Evolutionary conservation across 2,329 filamentous ascomycete species (phyloP), one percentile per base, ranked within the genome.

Genomic region (Cladosporium velox): DNA sequence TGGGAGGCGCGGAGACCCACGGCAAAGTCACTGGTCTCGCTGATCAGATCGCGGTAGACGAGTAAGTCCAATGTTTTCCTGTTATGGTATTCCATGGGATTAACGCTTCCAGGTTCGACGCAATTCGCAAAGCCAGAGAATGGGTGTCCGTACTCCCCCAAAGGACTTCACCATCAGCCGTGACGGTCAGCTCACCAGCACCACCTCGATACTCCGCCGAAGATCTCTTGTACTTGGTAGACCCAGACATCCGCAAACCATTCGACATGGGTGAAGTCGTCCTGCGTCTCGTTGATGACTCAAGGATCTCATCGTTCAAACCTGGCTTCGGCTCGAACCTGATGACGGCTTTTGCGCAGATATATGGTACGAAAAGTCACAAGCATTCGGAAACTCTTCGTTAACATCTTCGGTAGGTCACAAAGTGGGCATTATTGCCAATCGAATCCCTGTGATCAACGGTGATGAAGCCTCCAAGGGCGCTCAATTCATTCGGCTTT

Each of bases 1-100:
- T 83, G 1, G 80, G 81, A 5, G 80, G 81, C 15, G 80, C 80
- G 3, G 72, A 75, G 21, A 76, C 81, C 15, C 80, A 82, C 67
- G 77, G 75, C 1, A 77, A 72, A 1, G 66, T 77, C 0, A 82
- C 80, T 4, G 81, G 81, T 0, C 72, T 83, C 1, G 79, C 79
- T 0, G 81, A 83, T 66, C 78, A 81, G 59, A 74, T 83, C 47
- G 80, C 81, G 5, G 38, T 68, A 1, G 79, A 82, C 69, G 80
- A 82, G 76, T 79, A 68, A 18, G 74, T 60, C 18, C 18, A 41
- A 18, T 3, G 4, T n/a, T 0, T 14, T 10, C 12, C 2, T 2
- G 1, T 18, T 44, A 8, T 8, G 1, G 2, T 10, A 11, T 21
- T n/a, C 5, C 38, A 18, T 14, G 51, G 26, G 26, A 30, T 63